Conservation (phyloP, 495 filamentous ascomycete species). For the Thermochaetoides thermophila region DNA sequence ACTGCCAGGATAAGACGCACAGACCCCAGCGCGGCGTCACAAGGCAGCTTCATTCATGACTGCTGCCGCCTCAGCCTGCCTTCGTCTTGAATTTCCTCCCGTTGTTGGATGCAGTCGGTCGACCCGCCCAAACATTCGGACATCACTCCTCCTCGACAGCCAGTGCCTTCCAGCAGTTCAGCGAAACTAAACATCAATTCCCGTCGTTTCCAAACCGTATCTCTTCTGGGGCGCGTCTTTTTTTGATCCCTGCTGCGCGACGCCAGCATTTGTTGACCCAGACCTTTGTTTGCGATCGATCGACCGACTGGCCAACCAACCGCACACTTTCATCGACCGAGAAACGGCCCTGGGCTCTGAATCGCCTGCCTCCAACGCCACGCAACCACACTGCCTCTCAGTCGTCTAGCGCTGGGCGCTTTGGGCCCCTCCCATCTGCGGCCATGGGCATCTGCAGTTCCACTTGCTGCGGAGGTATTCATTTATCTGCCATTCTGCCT, state of each 20-base stretch:
- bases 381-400: no score
- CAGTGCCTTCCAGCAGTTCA: conserved; percentile 5
- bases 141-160: conserved; percentile 1
- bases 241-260: conserved; percentile 7
- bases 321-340: background rate
- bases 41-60: conserved; percentile 1
- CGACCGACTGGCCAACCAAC: no score
- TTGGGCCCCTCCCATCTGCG: conserved; percentile 6
- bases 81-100: conserved; percentile 1
- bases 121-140: conserved; percentile 15
- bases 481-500: no score
- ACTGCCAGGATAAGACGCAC: background rate
- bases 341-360: background rate
- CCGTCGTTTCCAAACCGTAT: conserved; percentile 1
- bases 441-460: conserved; percentile 30
- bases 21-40: conserved; percentile 2
- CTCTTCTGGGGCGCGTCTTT: conserved; percentile 8
- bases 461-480: conserved; percentile 26
- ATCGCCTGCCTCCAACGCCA: no score
- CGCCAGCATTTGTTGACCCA: background rate
- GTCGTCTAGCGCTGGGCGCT: conserved; percentile 6
- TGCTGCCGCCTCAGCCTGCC: background rate
- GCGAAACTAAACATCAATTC: conserved; percentile 5
- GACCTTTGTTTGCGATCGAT: conserved; percentile 5
- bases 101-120: conserved; percentile 7